These are phyloP conservation scores for Macrocystidia cucumis DNA, from an alignment of 1,284 basidiomycete species.

Conservation along the genomic window DNA sequence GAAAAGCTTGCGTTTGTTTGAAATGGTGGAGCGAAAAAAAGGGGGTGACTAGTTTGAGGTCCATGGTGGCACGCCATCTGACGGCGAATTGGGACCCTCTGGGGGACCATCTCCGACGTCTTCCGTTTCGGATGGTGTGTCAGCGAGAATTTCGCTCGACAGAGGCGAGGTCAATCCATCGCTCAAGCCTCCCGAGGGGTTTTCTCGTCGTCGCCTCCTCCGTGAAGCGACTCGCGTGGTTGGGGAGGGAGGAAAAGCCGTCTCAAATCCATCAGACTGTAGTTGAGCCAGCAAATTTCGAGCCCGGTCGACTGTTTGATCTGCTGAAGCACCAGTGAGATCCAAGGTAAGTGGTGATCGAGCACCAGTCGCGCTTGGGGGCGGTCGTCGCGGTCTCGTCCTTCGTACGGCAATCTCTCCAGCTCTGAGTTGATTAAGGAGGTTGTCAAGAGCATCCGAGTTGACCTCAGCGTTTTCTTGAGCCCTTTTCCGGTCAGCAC, in stretches of 20 bases:
- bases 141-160: constrained; percentile 17
- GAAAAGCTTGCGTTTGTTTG: too few relatives aligned
- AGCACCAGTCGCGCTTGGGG: constrained; percentile 31
- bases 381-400: constrained; percentile 37
- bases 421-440: constrained; percentile 67
- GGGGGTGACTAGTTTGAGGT: too few relatives aligned
- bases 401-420: constrained; percentile 59
- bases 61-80: too few relatives aligned
- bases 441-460: constrained; percentile 65
- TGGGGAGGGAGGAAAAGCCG: constrained; percentile 30
- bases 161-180: constrained; percentile 21
- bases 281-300: constrained; percentile 68
- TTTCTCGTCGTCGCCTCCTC: constrained; percentile 22
- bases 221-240: constrained; percentile 19
- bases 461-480: constrained; percentile 32
- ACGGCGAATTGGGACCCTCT: too few relatives aligned
- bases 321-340: constrained; percentile 22
- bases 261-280: constrained; percentile 50
- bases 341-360: constrained; percentile 32
- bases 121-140: background rate
- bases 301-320: constrained; percentile 49
- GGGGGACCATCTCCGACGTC: too few relatives aligned
- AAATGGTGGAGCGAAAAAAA: too few relatives aligned
- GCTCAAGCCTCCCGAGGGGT: constrained; percentile 13
- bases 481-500: constrained; percentile 45